These are phyloP conservation scores for Hymenoscyphus fructigenus DNA, from an alignment of 2,329 filamentous ascomycete species.

Conservation along the genomic window DNA sequence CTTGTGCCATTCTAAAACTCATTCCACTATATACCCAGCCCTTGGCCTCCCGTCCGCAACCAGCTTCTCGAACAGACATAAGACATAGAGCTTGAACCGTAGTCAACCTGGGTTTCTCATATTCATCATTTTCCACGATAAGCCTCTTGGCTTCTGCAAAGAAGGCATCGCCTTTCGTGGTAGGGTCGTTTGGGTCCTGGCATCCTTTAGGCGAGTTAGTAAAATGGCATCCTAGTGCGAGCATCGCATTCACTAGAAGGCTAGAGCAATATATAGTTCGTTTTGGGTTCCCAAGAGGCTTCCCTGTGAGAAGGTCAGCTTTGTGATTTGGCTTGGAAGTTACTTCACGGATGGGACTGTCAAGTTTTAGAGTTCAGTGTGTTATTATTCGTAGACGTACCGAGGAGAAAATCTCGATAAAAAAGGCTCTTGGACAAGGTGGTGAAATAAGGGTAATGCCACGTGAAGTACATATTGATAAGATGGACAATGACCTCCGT, in stretches of 20 bases:
- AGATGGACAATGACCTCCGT: constrained; percentile 78
- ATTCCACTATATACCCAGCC: constrained; percentile 99
- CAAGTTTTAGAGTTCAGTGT: background rate
- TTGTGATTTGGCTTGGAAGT: too few relatives aligned
- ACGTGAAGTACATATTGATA: constrained; percentile 96
- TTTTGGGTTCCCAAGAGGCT: constrained; percentile 50
- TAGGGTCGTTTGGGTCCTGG: constrained; percentile 68
- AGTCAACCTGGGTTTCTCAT: constrained; percentile 82
- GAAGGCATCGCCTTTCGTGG: constrained; percentile 92
- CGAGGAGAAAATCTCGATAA: background rate
- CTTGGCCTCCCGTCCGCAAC: constrained; percentile 89
- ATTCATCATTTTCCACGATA: constrained; percentile 88
- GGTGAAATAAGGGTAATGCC: constrained; percentile 95
- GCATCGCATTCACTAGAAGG: constrained; percentile 88
- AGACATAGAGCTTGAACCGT: constrained; percentile 91
- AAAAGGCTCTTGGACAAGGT: constrained; percentile 68
- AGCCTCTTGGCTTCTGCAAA: constrained; percentile 90
- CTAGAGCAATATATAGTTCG: constrained; percentile 80
- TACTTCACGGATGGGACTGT: too few relatives aligned
- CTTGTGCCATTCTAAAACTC: constrained; percentile 96
- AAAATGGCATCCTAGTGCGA: constrained; percentile 91
- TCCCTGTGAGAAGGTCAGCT: constrained; percentile 72
- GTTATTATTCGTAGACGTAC: background rate
- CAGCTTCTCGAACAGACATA: constrained; percentile 95
- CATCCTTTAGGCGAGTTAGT: constrained; percentile 73